Evolutionary conservation across 331 rosid species (phyloP).

Genomic region (Malus hybrid): DNA sequence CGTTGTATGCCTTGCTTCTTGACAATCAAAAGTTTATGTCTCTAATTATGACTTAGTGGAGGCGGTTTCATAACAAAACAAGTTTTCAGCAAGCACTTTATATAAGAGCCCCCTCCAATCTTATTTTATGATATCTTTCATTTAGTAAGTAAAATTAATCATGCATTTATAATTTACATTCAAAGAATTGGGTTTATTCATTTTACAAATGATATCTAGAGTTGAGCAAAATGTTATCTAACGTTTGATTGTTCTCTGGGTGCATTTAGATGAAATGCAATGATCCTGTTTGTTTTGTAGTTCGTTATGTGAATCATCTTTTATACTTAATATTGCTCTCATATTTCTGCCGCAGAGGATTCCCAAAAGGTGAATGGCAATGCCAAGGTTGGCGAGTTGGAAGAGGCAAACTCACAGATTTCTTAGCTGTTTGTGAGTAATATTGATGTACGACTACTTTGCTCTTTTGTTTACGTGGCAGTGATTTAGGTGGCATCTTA

Average conservation of each 20-base stretch:
- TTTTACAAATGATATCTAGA: not conserved
- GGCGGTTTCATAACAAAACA: not conserved
- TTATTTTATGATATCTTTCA: not conserved
- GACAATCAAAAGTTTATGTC: not conserved
- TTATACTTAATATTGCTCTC: conserved; percentile 1
- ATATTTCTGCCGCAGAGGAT: conserved; percentile 52
- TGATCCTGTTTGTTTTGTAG: not conserved
- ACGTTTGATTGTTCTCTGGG: not conserved
- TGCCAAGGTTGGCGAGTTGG: conserved; percentile 53
- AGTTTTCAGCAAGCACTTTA: not conserved
- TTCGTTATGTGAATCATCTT: not conserved
- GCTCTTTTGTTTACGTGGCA: conserved; percentile 8
- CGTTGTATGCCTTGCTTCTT: not conserved
- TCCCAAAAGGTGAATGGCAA: conserved; percentile 65
- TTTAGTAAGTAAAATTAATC: not conserved
- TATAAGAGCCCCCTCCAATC: not conserved
- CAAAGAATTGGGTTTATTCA: not conserved
- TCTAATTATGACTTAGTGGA: not conserved
- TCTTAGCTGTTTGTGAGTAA: not conserved
- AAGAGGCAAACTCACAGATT: conserved; percentile 39
- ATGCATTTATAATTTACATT: not conserved
- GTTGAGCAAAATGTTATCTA: not conserved
- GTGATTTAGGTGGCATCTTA: conserved; percentile 45
- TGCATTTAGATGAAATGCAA: not conserved
- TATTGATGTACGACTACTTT: conserved; percentile 2